Base-by-base conservation (phyloP, 441 rosid genomes). In the Gossypium lobatum region DNA sequence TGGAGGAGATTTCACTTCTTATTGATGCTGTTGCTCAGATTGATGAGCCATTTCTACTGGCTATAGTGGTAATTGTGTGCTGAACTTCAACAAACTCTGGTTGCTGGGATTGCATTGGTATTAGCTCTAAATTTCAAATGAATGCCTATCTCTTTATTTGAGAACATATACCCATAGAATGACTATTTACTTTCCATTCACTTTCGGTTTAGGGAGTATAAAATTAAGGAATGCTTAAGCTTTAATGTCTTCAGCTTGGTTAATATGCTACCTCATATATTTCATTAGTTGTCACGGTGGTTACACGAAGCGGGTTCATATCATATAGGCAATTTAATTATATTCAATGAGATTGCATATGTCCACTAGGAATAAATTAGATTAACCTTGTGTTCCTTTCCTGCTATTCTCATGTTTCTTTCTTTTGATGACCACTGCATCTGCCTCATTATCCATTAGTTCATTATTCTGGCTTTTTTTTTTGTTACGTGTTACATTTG, bases 51-150 rank as follows among this genome's bases (percentile, higher is more conserved):
- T 90, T 93, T 89, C 86, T 90, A 50, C 90, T 91, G 95, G 98
- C 86, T 76, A 93, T 95, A 90, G 98, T 91, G 96, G 98, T 95
- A 95, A 93, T 90, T 88, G 93, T 42, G 70, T 88, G 95, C 97
- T 91, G 95, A 95, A 89, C 91, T 89, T 85, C 99, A 79, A 88
- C 91, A 86, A 91, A 89, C 87, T 95, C 92, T 93, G 96, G 95
- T 91, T 89, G 95, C 93, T 83, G 88, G 97, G 84, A 88, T 88
- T 95, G 77, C 86, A 82, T 90, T 85, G 96, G 92, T 93, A 93
- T 91, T 90, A 87, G 93, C 98, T 89, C 97, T 86, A 72, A 82
- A 86, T 90, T 92, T 85, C 87, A 80, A 81, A 77, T 61, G 75
- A 84, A 79, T 69, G 60, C 28, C 62, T 65, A 74, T 70, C 60